A percentile compares a stretch with the other conserved stretches of the same genome.
Evolutionary conservation across 768 basidiomycete genomes (phyloP).

Genomic region (Hortiboletus flavorubellus): DNA sequence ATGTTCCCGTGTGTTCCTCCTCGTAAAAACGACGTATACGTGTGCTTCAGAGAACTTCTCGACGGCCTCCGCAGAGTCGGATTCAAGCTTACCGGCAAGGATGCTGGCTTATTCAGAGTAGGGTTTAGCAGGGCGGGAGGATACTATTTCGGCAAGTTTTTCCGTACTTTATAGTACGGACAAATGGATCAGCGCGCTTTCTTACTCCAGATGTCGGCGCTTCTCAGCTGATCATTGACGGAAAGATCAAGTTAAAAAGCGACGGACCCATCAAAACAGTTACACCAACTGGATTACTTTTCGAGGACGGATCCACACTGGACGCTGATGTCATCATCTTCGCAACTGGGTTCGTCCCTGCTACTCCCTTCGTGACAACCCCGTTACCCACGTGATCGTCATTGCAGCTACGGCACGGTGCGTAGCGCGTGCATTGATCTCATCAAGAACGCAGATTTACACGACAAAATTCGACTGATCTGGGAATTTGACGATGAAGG

Average conservation of each 20-base stretch:
- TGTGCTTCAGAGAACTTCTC: constrained; percentile 41
- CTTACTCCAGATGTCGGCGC: constrained; percentile 35
- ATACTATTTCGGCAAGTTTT: constrained; percentile 57
- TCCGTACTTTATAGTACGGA: not conserved
- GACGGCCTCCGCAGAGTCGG: constrained; percentile 56
- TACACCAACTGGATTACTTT: constrained; percentile 25
- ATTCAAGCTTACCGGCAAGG: constrained; percentile 52
- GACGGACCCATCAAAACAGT: constrained; percentile 31
- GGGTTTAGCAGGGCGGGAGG: constrained; percentile 53
- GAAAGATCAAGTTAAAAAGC: constrained; percentile 44
- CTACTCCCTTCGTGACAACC: not conserved
- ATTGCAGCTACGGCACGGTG: constrained; percentile 19
- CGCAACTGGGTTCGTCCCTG: constrained; percentile 27
- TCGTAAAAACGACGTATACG: not conserved
- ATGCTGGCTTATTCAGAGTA: constrained; percentile 47
- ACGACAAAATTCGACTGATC: constrained; percentile 20
- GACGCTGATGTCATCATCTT: constrained; percentile 43
- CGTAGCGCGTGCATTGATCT: constrained; percentile 17
- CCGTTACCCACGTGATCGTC: not conserved
- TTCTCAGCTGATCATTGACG: constrained; percentile 41
- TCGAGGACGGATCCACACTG: constrained; percentile 36
- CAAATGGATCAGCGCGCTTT: not conserved
- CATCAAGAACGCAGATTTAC: constrained; percentile 19
- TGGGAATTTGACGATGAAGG: constrained; percentile 35
- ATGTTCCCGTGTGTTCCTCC: not conserved